phyloP scores from a whole-genome alignment of 1,139 yeast species.

The Entelexis sorbosivorans region DNA sequence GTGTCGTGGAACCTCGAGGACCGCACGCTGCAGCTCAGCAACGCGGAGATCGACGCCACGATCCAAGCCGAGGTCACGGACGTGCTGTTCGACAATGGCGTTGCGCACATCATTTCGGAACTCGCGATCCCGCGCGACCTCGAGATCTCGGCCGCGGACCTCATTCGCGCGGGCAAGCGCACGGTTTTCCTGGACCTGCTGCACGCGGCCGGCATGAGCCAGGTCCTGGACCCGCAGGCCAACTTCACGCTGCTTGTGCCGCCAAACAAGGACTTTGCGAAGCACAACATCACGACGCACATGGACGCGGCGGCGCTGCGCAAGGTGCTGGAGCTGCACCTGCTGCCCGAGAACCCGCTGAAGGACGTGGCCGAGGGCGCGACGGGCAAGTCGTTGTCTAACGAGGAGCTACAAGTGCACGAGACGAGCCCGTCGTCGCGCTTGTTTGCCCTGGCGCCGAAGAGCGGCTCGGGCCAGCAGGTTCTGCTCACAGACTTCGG shows the following conservation, averaged over 20 bases:
- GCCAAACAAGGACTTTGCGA: conserved; percentile 44
- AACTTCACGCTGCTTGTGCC: conserved; percentile 69
- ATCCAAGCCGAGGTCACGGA: conserved; percentile 42
- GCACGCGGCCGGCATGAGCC: conserved; percentile 30
- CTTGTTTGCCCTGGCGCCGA: conserved; percentile 40
- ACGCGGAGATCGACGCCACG: conserved; percentile 25
- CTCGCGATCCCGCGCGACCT: conserved; percentile 51
- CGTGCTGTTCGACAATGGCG: conserved; percentile 72
- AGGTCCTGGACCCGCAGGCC: conserved; percentile 29
- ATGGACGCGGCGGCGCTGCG: conserved; percentile 26
- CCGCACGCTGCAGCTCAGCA: conserved; percentile 1
- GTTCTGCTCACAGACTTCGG: conserved; percentile 59
- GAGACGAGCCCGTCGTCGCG: conserved; percentile 24
- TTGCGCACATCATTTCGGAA: conserved; percentile 56
- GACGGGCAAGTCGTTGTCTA: conserved; percentile 36
- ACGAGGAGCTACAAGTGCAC: conserved; percentile 39
- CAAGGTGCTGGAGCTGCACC: conserved; percentile 51
- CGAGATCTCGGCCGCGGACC: conserved; percentile 44
- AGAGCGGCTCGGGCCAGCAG: conserved; percentile 40
- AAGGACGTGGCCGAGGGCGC: conserved; percentile 29
- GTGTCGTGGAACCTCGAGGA: conserved; percentile 17
- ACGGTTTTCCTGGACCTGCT: conserved; percentile 42
- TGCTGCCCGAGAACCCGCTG: conserved; percentile 47
- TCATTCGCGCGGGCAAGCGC: conserved; percentile 43
- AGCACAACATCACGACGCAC: conserved; percentile 42